Evolutionary conservation across 495 filamentous ascomycete genomes (phyloP).

Genomic region (Neurospora pannonica): DNA sequence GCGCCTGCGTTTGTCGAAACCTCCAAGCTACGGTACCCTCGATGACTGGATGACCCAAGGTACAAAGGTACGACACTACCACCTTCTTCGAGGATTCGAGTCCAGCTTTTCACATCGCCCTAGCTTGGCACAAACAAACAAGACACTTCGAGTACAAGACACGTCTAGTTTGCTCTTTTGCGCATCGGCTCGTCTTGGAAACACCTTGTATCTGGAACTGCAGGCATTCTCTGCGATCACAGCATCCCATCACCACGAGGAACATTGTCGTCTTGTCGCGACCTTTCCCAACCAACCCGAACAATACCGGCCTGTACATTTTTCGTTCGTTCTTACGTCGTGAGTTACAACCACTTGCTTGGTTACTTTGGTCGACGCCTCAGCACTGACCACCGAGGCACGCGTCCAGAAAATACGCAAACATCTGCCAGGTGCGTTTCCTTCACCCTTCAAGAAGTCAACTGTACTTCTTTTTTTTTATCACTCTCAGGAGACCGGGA

Average conservation of each 20-base stretch:
- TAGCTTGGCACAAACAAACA: background rate
- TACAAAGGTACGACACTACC: background rate
- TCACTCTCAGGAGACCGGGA: background rate
- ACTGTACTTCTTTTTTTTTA: background rate
- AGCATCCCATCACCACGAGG: background rate
- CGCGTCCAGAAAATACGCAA: background rate
- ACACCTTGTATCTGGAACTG: background rate
- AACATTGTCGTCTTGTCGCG: background rate
- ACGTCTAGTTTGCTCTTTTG: background rate
- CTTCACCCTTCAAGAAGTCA: background rate
- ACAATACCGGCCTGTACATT: background rate
- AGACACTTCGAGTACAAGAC: background rate
- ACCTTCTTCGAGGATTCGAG: background rate
- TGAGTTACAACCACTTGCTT: background rate
- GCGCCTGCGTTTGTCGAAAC: background rate
- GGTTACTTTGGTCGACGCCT: background rate
- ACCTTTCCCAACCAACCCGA: background rate
- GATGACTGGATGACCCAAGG: background rate
- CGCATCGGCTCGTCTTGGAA: background rate
- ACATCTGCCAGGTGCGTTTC: background rate
- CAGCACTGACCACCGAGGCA: background rate
- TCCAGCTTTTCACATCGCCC: background rate
- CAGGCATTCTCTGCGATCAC: background rate
- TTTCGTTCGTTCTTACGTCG: background rate
- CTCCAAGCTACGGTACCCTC: background rate